Base-by-base conservation (phyloP, 257 asterid species). In the Scutellaria baicalensis region DNA sequence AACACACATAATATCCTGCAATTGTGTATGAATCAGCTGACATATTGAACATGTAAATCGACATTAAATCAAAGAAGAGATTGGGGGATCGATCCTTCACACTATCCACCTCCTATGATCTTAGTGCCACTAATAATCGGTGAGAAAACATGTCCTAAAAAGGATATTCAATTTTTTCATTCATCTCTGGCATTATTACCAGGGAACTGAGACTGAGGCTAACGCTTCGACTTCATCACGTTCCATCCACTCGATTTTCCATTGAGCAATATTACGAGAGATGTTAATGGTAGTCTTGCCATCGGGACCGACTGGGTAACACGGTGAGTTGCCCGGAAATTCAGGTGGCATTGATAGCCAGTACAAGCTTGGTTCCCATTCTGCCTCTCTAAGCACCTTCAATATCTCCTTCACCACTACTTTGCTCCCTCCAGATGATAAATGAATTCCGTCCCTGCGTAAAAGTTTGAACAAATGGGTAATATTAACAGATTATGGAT, bases 351-450 rank as follows among this genome's bases (percentile, higher is more conserved):
- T 74, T 38, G 78, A 59, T 77, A 74, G 21, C 89, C 88, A 84
- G 60, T 82, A 64, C 54, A 86, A 70, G 78, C 88, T 86, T 4
- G 93, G 89, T 62, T 82, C 78, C 89, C 88, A 86, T 1, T 77
- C 75, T 16, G 82, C 89, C 21, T 76, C 76, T 61, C 77, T 86
- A 6, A 82, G 72, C 14, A 79, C 81, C 70, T 78, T 82, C 44
- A 86, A 31, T 68, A 86, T 75, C 65, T 80, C 86, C 64, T 69
- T 82, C n/a, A 58, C 84, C 13, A 84, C 80, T 20, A 80, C 6
- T 73, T 75, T 80, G 77, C 82, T 65, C 56, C 86, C 92, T 43
- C 73, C 89, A 0, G 75, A 10, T 4, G 81, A 61, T 31, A 82
- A 75, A 78, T 86, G 92, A 13, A 86, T 76, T 6, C 92, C 92